phyloP scores from a whole-genome alignment of 73 alveolate species.

The Paramecium octaurelia region DNA sequence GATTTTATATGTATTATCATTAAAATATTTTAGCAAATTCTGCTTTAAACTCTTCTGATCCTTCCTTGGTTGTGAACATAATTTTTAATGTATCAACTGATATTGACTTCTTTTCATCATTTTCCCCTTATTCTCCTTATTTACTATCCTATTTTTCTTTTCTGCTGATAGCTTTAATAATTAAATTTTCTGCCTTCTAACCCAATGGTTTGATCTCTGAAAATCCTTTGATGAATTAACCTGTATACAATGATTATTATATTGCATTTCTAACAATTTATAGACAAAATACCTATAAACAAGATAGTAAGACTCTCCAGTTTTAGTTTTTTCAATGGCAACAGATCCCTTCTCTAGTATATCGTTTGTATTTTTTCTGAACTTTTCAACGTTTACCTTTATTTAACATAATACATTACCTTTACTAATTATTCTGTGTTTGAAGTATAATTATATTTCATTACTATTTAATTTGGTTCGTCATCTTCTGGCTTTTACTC shows the following conservation, averaged over 20 bases:
- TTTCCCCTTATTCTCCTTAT: not conserved
- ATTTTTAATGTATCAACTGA: not conserved
- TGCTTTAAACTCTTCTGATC: not conserved
- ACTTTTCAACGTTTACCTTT: not conserved
- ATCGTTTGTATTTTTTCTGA: slow-evolving; percentile 22
- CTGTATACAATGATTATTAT: slow-evolving; percentile 13
- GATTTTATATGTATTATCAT: not conserved
- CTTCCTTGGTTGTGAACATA: slow-evolving; percentile 2
- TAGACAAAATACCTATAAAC: not conserved
- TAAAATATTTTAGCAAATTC: slow-evolving; percentile 14
- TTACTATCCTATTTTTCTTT: not conserved
- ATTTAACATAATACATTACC: not conserved
- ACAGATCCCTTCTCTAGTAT: slow-evolving; percentile 23
- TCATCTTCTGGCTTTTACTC: slow-evolving; percentile 42
- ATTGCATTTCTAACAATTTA: not conserved
- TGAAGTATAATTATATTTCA: slow-evolving; percentile 6
- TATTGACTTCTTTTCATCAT: not conserved
- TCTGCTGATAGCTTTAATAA: slow-evolving; percentile 19
- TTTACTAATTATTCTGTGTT: slow-evolving; percentile 22
- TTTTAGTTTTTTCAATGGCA: slow-evolving; percentile 11
- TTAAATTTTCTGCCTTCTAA: slow-evolving; percentile 1
- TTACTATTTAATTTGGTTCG: slow-evolving; percentile 18
- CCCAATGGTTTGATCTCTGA: not conserved
- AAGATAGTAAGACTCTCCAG: not conserved
- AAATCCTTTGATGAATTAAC: slow-evolving; percentile 8